Percentiles rank a stretch among this genome's conserved stretches.
These are phyloP conservation scores for Ophiocytium majus DNA, from an alignment of 352 stramenopile genomes.

Conservation along the genomic window DNA sequence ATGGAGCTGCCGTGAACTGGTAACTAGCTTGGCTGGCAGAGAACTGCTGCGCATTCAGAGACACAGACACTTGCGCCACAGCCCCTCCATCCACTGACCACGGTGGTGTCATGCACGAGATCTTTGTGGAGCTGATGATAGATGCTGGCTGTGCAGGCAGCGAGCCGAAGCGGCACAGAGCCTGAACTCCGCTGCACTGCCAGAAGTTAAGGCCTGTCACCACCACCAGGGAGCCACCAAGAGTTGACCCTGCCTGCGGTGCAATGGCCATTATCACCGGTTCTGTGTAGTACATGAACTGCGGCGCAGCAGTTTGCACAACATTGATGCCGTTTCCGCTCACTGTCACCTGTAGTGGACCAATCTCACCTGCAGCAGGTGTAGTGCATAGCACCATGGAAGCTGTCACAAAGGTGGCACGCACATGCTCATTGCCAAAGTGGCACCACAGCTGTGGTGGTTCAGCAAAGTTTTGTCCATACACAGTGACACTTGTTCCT, in stretches of 20 bases:
- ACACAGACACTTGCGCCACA: background rate
- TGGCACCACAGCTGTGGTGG: slow-evolving; percentile 31
- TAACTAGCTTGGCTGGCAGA: background rate
- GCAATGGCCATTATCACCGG: background rate
- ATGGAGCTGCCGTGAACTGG: background rate
- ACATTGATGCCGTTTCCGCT: slow-evolving; percentile 1
- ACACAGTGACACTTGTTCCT: slow-evolving; percentile 40
- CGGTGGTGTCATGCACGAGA: background rate
- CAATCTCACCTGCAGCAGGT: background rate
- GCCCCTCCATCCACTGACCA: too few species aligned
- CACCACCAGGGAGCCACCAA: background rate
- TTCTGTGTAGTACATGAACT: background rate
- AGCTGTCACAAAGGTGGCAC: background rate
- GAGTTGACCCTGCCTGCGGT: background rate
- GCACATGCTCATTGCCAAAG: slow-evolving; percentile 30
- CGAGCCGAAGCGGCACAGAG: background rate
- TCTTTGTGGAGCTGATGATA: background rate
- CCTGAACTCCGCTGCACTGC: background rate
- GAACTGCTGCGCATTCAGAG: slow-evolving; percentile 12
- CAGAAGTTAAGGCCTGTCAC: background rate
- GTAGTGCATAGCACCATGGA: background rate
- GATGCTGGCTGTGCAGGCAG: background rate
- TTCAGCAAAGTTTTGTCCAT: slow-evolving; percentile 35
- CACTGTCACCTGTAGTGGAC: background rate
- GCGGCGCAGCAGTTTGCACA: background rate